Evolutionary conservation across 2,329 filamentous ascomycete species (phyloP).

Genomic region (Penicillium corylophilum): DNA sequence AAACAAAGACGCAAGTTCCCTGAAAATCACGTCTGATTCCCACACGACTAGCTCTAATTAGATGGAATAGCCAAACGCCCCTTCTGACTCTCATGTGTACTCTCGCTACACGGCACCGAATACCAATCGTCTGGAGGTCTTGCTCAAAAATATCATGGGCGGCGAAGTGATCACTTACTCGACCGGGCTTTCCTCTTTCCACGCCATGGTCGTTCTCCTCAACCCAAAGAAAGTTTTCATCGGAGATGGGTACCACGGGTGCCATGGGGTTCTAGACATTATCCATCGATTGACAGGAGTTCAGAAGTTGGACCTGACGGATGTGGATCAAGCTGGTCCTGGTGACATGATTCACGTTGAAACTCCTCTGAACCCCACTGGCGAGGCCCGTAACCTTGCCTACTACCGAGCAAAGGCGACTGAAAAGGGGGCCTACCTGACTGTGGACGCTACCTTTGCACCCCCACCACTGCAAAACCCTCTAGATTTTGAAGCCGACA

Average conservation of each 20-base stretch:
- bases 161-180: slow-evolving; percentile 59
- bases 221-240: slow-evolving; percentile 82
- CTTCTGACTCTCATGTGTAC: slow-evolving; percentile 12
- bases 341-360: slow-evolving; percentile 88
- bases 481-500: slow-evolving; percentile 73
- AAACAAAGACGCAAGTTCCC: slow-evolving; percentile 12
- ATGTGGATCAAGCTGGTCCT: slow-evolving; percentile 62
- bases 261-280: slow-evolving; percentile 75
- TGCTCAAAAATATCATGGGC: slow-evolving; percentile 10
- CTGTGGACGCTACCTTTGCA: slow-evolving; percentile 85
- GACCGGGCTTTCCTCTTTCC: slow-evolving; percentile 82
- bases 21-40: background rate
- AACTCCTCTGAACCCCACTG: slow-evolving; percentile 87
- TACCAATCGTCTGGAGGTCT: slow-evolving; percentile 8
- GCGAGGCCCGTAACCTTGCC: slow-evolving; percentile 70
- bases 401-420: slow-evolving; percentile 70
- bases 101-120: slow-evolving; percentile 16
- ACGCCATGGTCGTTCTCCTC: slow-evolving; percentile 75
- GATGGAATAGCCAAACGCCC: slow-evolving; percentile 8
- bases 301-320: slow-evolving; percentile 68
- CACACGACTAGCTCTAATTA: background rate
- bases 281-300: slow-evolving; percentile 75
- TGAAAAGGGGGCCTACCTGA: slow-evolving; percentile 67
- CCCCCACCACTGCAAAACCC: slow-evolving; percentile 88
- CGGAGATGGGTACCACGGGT: slow-evolving; percentile 84